Evolutionary conservation across 441 rosid genomes (phyloP).

Genomic region (Metrosideros polymorpha): DNA sequence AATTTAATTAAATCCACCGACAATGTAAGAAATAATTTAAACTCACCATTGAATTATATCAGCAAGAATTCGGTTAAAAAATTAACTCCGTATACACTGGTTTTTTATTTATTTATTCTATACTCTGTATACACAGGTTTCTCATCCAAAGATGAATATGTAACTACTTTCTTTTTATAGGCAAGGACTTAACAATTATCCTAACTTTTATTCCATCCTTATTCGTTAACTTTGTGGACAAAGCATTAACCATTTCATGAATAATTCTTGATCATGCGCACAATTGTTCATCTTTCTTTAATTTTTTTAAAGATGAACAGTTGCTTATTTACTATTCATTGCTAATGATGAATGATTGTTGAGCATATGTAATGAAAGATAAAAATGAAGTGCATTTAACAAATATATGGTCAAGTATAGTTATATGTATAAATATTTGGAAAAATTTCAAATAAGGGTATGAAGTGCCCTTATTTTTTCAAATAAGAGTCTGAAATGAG

Average conservation of each 20-base stretch:
- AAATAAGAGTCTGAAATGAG: too few relatives aligned
- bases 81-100: neutral
- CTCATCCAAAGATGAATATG: neutral
- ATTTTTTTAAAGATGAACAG: neutral
- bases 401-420: neutral
- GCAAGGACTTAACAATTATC: neutral
- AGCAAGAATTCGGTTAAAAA: neutral
- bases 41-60: neutral
- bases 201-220: neutral
- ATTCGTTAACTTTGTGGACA: neutral
- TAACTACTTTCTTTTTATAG: neutral
- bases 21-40: neutral
- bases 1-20: neutral
- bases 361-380: neutral
- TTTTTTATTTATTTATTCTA: too few relatives aligned
- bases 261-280: neutral
- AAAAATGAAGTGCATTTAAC: neutral
- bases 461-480: too few relatives aligned
- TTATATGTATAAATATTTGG: neutral
- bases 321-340: neutral
- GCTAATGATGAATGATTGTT: neutral
- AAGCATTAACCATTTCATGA: neutral
- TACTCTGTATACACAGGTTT: neutral
- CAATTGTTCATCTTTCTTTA: neutral
- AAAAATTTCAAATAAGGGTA: too few relatives aligned